Conservation (phyloP, 1,284 basidiomycete genomes). For the Melampsora larici-populina region DNA sequence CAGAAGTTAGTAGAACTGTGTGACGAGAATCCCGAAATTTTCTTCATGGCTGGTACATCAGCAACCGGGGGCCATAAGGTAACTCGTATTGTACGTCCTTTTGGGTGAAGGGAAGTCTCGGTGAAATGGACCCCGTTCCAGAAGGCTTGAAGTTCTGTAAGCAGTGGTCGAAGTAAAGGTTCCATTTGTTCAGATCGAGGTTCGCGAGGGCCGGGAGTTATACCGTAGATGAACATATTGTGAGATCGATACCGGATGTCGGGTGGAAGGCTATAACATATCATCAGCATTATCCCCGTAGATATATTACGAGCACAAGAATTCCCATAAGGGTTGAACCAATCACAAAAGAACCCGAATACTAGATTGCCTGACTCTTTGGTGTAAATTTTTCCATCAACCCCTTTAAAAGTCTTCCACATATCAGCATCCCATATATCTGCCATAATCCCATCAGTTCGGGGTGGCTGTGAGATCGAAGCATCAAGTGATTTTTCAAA, state of each 20-base stretch:
- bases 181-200: conserved; percentile 47
- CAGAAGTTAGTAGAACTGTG: neutral
- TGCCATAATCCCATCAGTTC: too few relatives aligned
- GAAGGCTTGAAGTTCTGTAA: conserved; percentile 50
- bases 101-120: neutral
- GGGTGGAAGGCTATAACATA: conserved; percentile 47
- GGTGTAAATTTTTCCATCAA: too few relatives aligned
- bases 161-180: conserved; percentile 50
- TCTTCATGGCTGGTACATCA: neutral
- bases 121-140: conserved; percentile 45
- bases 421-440: too few relatives aligned
- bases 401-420: too few relatives aligned
- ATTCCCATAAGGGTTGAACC: conserved; percentile 38
- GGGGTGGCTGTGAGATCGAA: too few relatives aligned
- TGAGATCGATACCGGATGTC: conserved; percentile 52
- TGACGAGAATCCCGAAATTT: neutral
- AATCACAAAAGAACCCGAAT: conserved; percentile 25
- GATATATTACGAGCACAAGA: neutral
- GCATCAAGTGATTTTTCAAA: too few relatives aligned
- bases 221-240: conserved; percentile 53
- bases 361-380: conserved; percentile 1
- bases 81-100: neutral
- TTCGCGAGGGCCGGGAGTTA: too few relatives aligned
- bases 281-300: conserved; percentile 9
- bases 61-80: neutral